phyloP scores from a whole-genome alignment of 2,329 filamentous ascomycete species.

The Berkeleyomyces rouxiae region DNA sequence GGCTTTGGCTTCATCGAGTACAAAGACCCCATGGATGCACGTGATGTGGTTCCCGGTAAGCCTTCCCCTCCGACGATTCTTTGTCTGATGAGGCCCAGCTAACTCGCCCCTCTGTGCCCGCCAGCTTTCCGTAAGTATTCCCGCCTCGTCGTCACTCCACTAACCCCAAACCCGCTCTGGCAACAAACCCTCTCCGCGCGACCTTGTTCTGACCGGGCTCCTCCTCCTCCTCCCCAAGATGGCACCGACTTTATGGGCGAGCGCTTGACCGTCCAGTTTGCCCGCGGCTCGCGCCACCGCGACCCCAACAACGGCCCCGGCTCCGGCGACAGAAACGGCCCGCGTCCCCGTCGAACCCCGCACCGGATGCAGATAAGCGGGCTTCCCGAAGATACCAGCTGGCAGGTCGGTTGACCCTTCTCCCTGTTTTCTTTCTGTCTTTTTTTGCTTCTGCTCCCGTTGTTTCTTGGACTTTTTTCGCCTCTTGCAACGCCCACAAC shows the following conservation, averaged over 20 bases:
- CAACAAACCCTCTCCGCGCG: slow-evolving; percentile 1
- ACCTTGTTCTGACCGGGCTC: slow-evolving; percentile 8
- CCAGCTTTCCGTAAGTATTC: slow-evolving; percentile 44
- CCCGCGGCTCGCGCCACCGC: slow-evolving; percentile 58
- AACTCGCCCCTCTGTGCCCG: not conserved
- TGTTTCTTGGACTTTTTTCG: not conserved
- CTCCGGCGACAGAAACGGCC: slow-evolving; percentile 37
- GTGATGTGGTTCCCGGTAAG: slow-evolving; percentile 95
- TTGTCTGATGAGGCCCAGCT: not conserved
- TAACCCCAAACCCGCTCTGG: not conserved
- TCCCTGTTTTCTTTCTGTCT: not conserved
- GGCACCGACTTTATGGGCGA: slow-evolving; percentile 97
- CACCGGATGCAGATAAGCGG: slow-evolving; percentile 96
- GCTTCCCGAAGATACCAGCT: slow-evolving; percentile 96
- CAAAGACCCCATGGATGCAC: slow-evolving; percentile 93
- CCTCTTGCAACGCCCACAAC: not conserved
- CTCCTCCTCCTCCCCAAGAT: slow-evolving; percentile 37
- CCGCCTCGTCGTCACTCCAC: not conserved
- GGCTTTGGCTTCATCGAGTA: slow-evolving; percentile 99
- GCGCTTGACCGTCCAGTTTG: slow-evolving; percentile 94
- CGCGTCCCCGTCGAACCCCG: slow-evolving; percentile 79
- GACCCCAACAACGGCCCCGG: slow-evolving; percentile 28
- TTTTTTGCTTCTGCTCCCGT: not conserved
- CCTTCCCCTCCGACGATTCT: slow-evolving; percentile 8
- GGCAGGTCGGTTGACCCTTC: slow-evolving; percentile 85